Base-by-base conservation (phyloP, 2,329 filamentous ascomycete species). In the Cercospora berteroae region DNA sequence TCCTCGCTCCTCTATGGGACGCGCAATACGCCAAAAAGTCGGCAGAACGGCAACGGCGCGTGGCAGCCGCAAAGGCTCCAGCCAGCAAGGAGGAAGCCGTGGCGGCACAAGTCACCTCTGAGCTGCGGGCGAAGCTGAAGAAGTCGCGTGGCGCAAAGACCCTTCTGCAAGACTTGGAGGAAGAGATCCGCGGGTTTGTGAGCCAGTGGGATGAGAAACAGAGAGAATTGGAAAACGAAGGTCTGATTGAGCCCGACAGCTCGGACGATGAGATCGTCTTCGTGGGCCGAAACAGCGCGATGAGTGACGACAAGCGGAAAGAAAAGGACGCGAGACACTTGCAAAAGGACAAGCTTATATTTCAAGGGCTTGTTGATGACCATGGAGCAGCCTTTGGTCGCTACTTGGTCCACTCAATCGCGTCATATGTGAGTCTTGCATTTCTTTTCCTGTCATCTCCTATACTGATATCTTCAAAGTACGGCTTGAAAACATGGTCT, bases 361-460 rank as follows among this genome's bases (percentile, higher is more conserved):
- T 96, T 78, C 92, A 97, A 79, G 90, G 89, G 56, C 82, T 90
- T 36, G 90, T 88, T 16, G 88, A 90, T 65, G 93, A 94, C 74
- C 88, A 89, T 68, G 87, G 88, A 7, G 91, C 91, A 60, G 87
- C 90, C 4, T 97, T 97, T 82, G 93, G 92, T 72, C 91, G 94
- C 70, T 98, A 94, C 91, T 87, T 98, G 63, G 92, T 96, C 1
- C 94, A 98, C 79, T 91, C 92, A 66, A 94, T 98, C 70, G 94
- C 92, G 9, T 88, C 90, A 48, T 98, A 98, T 79, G 71, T 72
- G 48, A 71, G 71, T 71, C 60, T 42, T 48, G 50, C 29, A 44
- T 68, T 52, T 58, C 55, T 52, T 68, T 56, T 12, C 42, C 25
- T 36, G 12, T n/a, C 33, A 10, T 31, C 62, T 39, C 25, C 33